Evolutionary conservation across 768 basidiomycete genomes (phyloP).

Genomic region (Amylocystis lapponica): DNA sequence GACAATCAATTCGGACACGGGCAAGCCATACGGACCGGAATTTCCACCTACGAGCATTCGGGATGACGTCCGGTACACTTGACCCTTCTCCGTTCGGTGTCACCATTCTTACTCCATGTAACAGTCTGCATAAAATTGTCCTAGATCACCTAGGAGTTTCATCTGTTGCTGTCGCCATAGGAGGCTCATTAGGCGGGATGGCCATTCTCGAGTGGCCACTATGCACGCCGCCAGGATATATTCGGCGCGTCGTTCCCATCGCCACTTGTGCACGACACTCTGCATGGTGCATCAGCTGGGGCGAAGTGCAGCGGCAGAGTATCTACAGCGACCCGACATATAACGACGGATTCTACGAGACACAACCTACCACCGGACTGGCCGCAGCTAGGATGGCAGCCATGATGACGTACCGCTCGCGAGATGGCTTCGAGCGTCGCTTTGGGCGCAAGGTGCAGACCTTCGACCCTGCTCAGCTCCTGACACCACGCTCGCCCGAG

Average conservation of each 20-base stretch:
- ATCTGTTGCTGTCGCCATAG: constrained; percentile 85
- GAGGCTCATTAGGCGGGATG: constrained; percentile 99
- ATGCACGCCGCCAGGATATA: constrained; percentile 67
- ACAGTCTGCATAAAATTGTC: constrained; percentile 79
- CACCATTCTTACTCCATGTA: neutral
- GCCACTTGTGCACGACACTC: constrained; percentile 96
- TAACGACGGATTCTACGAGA: constrained; percentile 77
- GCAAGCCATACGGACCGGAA: constrained; percentile 79
- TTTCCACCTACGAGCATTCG: constrained; percentile 90
- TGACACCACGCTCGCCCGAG: constrained; percentile 42
- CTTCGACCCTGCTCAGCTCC: constrained; percentile 15
- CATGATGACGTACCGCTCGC: constrained; percentile 87
- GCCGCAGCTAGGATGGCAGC: constrained; percentile 95
- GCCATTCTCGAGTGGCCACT: constrained; percentile 94
- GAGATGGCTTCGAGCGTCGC: constrained; percentile 90
- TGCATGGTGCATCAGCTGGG: constrained; percentile 99
- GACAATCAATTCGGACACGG: constrained; percentile 74
- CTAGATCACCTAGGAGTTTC: constrained; percentile 76
- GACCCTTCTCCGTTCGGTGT: neutral
- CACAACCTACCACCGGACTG: constrained; percentile 78
- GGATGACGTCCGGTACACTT: constrained; percentile 78
- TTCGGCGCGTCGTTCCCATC: constrained; percentile 80
- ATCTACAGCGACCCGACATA: constrained; percentile 95
- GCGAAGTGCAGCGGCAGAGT: constrained; percentile 92
- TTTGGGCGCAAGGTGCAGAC: constrained; percentile 81